Conservation (phyloP, 2,329 filamentous ascomycete species). For the Neofusicoccum laricinum region DNA sequence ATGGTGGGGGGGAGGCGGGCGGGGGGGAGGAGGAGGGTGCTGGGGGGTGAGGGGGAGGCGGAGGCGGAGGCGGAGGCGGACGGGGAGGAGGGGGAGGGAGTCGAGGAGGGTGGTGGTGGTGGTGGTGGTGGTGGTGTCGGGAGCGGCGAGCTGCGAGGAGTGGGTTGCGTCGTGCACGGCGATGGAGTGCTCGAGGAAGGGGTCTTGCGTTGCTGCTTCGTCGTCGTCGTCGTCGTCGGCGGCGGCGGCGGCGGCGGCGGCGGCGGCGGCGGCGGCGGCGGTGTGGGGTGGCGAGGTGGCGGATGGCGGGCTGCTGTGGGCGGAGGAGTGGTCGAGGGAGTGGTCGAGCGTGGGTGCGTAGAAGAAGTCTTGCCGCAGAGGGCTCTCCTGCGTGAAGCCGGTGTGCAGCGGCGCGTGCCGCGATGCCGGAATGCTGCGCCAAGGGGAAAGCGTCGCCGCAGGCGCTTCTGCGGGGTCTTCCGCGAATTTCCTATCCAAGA, state of each 20-base stretch:
- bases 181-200: slow-evolving; percentile 78
- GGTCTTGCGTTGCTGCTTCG: slow-evolving; percentile 34
- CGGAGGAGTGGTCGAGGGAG: background rate
- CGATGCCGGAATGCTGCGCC: background rate
- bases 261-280: too few species aligned
- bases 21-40: background rate
- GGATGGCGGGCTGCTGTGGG: background rate
- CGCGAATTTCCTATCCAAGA: slow-evolving; percentile 30
- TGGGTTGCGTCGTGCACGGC: slow-evolving; percentile 64
- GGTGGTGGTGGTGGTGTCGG: background rate
- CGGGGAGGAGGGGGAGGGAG: slow-evolving; percentile 16
- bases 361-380: background rate
- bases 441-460: background rate
- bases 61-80: slow-evolving; percentile 29
- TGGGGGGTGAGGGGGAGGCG: background rate
- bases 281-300: background rate
- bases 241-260: too few species aligned
- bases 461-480: background rate
- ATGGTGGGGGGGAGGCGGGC: slow-evolving; percentile 46
- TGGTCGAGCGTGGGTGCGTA: background rate
- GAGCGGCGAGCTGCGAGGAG: slow-evolving; percentile 53
- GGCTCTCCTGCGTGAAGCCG: slow-evolving; percentile 7
- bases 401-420: background rate
- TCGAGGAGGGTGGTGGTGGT: slow-evolving; percentile 35
- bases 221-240: background rate